A percentile compares a stretch with the other conserved stretches of the same genome.
Evolutionary conservation across 1,284 basidiomycete genomes (phyloP).

Genomic region (Exsudoporus floridanus): DNA sequence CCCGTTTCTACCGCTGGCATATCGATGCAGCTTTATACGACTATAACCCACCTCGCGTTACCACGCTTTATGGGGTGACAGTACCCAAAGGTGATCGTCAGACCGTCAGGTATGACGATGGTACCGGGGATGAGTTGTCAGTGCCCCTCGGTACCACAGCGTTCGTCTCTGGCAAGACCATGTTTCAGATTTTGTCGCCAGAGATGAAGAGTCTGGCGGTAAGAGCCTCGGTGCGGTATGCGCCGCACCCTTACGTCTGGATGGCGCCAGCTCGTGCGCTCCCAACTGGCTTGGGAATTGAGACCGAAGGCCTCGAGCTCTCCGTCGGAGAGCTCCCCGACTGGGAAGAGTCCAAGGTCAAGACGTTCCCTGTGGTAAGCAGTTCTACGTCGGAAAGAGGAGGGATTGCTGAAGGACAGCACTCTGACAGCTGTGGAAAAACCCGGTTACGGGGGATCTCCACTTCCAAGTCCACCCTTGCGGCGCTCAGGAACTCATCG

Average conservation of each 20-base stretch:
- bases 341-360: conserved; percentile 66
- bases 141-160: conserved; percentile 88
- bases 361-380: conserved; percentile 64
- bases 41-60: conserved; percentile 84
- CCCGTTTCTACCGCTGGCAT: conserved; percentile 91
- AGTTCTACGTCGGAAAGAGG: neutral
- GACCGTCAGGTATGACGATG: conserved; percentile 83
- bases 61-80: conserved; percentile 79
- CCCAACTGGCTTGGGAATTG: conserved; percentile 71
- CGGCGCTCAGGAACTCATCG: conserved; percentile 47
- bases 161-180: conserved; percentile 77
- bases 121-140: conserved; percentile 76
- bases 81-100: conserved; percentile 73
- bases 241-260: conserved; percentile 76
- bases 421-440: conserved; percentile 68
- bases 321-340: conserved; percentile 55
- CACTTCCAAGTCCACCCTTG: conserved; percentile 73
- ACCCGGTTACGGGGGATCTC: conserved; percentile 66
- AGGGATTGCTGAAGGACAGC: neutral
- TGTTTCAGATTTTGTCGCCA: conserved; percentile 79
- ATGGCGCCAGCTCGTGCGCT: conserved; percentile 66
- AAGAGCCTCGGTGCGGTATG: conserved; percentile 61
- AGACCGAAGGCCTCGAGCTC: conserved; percentile 65
- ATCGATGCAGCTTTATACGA: conserved; percentile 93
- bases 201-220: conserved; percentile 83